Percentiles rank a stretch among this genome's conserved stretches.
Conservation (phyloP, 176 grass and related monocot genomes). For the Poa pratensis region DNA sequence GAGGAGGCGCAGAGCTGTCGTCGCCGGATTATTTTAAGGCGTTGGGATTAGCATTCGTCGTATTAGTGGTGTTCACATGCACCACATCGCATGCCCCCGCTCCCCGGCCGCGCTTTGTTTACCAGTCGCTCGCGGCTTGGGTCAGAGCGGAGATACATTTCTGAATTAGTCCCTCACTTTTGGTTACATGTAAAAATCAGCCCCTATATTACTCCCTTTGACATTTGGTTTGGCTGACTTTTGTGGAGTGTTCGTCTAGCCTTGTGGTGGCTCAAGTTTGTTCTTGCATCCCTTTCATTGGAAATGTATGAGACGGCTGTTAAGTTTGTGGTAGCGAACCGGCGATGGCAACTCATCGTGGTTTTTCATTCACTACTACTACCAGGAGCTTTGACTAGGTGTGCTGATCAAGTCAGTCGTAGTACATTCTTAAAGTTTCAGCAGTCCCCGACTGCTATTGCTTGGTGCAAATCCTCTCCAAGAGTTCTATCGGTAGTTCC, state of each 20-base stretch:
- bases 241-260: neutral
- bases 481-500: neutral
- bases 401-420: neutral
- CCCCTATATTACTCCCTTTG: neutral
- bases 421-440: neutral
- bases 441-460: neutral
- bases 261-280: neutral
- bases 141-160: neutral
- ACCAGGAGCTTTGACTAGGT: neutral
- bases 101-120: constrained; percentile 40
- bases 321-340: neutral
- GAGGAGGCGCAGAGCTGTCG: constrained; percentile 21
- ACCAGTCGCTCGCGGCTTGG: constrained; percentile 2
- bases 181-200: accelerated
- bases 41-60: constrained; percentile 16
- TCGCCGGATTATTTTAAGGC: constrained; percentile 45
- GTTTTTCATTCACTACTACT: neutral
- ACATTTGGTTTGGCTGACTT: constrained; percentile 7
- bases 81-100: constrained; percentile 23
- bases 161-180: neutral
- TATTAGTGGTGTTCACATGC: constrained; percentile 45
- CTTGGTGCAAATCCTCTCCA: neutral
- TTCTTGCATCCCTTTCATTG: neutral
- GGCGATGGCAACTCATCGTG: neutral
- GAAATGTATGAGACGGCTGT: neutral